Evolutionary conservation across 2,329 filamentous ascomycete genomes (phyloP), one percentile per base, ranked within the genome.

Genomic region (Lecanicillium sp.): DNA sequence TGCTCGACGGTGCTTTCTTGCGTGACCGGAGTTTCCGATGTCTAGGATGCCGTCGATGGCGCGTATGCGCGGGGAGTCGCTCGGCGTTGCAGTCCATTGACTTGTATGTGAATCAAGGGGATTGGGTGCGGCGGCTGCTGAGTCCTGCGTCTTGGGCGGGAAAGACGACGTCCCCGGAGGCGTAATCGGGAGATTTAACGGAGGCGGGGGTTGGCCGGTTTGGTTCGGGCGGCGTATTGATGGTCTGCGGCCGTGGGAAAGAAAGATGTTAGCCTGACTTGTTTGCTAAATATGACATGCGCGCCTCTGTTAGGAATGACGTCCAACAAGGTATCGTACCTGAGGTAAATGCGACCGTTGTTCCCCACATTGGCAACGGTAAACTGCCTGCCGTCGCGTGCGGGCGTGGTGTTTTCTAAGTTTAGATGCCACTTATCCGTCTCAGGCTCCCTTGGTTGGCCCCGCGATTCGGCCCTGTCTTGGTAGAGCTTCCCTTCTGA

Each of bases 331-430:
- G 22, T 14, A 11, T 25, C 74, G 55, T 77, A 89, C 83, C 83
- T 84, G 49, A 90, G 58, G 60, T 87, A 90, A 59, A 90, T 86
- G 56, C 81, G 79, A 29, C 85, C 85, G 61, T 88, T 87, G 56
- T 87, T 85, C 17, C 84, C 84, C 43, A 90, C 84, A 58, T 88
- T 89, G 36, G 81, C 79, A 39, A 90, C 85, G 3, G 83, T 80
- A 56, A 90, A 89, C 52, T 86, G 79, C 39, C 81, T 74, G 35
- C 79, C 81, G 55, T 81, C 77, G 43, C 80, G 72, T 25, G 75
- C 72, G 39, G 69, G 74, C 33, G 78, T 75, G 41, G 69, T 63
- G 42, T 73, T 73, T 52, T 86, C 81, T 10, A 74, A 69, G n/a
- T 68, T 62, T 41, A 78, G 64, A 39, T 78, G 74, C 50, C 64